These are phyloP conservation scores for Proliferodiscus dingleyae DNA, from an alignment of 2,329 filamentous ascomycete species.

Conservation along the genomic window DNA sequence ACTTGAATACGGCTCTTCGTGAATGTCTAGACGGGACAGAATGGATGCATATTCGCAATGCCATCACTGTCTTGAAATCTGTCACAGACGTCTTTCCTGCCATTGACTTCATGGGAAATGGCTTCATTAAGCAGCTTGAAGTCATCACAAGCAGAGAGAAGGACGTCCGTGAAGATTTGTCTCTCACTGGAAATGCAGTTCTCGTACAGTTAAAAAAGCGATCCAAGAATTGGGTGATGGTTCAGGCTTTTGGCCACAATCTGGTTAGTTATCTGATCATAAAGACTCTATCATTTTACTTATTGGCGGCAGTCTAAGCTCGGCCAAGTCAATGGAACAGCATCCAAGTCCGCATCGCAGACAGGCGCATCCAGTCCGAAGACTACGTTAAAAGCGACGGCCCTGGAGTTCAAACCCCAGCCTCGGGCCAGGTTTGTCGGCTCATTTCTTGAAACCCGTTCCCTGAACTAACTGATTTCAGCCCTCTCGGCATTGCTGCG, in stretches of 20 bases:
- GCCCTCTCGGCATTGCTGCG: conserved; percentile 30
- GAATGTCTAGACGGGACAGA: conserved; percentile 76
- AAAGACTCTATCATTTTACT: background rate
- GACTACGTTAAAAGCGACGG: conserved; percentile 52
- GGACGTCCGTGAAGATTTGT: conserved; percentile 64
- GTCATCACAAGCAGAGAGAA: conserved; percentile 61
- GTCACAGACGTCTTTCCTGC: conserved; percentile 80
- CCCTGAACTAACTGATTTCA: conserved; percentile 35
- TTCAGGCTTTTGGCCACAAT: conserved; percentile 66
- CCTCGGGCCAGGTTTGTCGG: conserved; percentile 30
- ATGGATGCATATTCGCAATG: conserved; percentile 97
- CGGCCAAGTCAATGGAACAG: conserved; percentile 1
- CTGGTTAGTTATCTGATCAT: conserved; percentile 42
- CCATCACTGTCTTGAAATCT: conserved; percentile 80
- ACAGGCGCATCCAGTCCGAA: conserved; percentile 17
- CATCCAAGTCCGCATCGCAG: conserved; percentile 8
- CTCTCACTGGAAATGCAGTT: conserved; percentile 67
- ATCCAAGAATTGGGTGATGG: conserved; percentile 66
- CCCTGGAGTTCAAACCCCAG: conserved; percentile 59
- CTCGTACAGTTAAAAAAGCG: conserved; percentile 64
- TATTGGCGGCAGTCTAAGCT: conserved; percentile 2
- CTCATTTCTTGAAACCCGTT: background rate
- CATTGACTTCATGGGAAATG: conserved; percentile 79
- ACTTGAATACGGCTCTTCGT: conserved; percentile 74
- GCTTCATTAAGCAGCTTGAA: conserved; percentile 59